Evolutionary conservation across 2,329 filamentous ascomycete species (phyloP).

Genomic region (Aspergillus sp.): DNA sequence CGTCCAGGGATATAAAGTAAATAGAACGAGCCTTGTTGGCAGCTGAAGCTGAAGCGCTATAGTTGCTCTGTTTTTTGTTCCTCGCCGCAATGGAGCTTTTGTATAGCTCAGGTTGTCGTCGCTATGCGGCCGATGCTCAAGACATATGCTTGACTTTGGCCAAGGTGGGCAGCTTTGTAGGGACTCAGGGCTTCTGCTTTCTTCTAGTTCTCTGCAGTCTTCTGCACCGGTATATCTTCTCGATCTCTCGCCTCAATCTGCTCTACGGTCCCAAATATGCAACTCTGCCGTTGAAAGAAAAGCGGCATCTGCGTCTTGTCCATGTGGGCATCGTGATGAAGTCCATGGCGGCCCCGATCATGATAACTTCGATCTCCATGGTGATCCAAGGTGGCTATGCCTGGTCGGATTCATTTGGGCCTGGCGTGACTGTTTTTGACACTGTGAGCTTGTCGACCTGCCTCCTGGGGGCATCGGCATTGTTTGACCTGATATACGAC

Average conservation of each 20-base stretch:
- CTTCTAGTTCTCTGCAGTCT: not conserved
- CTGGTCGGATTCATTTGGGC: not conserved
- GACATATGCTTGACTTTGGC: not conserved
- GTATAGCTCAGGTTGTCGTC: not conserved
- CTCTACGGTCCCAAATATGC: not conserved
- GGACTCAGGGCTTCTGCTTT: not conserved
- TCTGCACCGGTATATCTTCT: not conserved
- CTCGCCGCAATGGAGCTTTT: not conserved
- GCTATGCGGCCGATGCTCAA: not conserved
- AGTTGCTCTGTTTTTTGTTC: not conserved
- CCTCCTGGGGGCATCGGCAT: not conserved
- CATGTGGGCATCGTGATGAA: not conserved
- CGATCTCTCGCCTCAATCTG: not conserved
- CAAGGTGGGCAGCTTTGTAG: not conserved
- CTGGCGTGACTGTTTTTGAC: not conserved
- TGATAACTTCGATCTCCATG: not conserved
- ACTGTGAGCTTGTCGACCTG: not conserved
- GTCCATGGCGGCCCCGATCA: not conserved
- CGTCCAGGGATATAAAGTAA: not conserved
- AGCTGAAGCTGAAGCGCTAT: not conserved
- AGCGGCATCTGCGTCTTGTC: not conserved
- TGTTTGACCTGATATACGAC: not conserved
- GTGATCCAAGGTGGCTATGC: not conserved
- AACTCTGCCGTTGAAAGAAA: not conserved
- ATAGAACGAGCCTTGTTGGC: not conserved